phyloP scores from a whole-genome alignment of 257 asterid species.

The Parsonsia alboflavescens region DNA sequence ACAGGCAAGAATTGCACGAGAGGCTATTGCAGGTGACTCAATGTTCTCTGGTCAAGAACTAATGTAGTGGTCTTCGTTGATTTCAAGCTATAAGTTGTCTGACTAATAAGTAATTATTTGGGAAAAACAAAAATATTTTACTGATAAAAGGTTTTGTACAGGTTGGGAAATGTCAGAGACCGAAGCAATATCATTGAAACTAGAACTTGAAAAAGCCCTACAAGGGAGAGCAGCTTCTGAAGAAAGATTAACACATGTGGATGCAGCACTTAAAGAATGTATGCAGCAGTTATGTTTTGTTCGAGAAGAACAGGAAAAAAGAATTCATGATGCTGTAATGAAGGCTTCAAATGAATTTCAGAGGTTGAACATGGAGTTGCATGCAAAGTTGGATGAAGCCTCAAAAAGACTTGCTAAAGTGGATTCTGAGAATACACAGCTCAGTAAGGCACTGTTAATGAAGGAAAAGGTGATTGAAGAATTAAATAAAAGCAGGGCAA shows the following conservation, averaged over 20 bases:
- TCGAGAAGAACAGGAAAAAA: slow-evolving; percentile 63
- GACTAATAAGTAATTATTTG: neutral
- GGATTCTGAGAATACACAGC: slow-evolving; percentile 54
- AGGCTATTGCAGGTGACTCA: slow-evolving; percentile 74
- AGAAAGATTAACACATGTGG: slow-evolving; percentile 53
- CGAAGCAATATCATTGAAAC: slow-evolving; percentile 53
- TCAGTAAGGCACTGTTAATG: slow-evolving; percentile 44
- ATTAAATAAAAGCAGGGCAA: slow-evolving; percentile 35
- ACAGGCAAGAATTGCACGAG: slow-evolving; percentile 79
- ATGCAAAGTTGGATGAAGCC: slow-evolving; percentile 47
- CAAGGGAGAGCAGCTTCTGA: slow-evolving; percentile 51
- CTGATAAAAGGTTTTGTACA: slow-evolving; percentile 19
- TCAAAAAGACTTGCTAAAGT: slow-evolving; percentile 35
- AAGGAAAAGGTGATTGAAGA: slow-evolving; percentile 58
- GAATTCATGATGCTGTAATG: slow-evolving; percentile 47
- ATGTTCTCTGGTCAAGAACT: neutral
- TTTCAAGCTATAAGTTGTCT: neutral
- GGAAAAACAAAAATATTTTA: neutral
- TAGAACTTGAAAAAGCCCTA: slow-evolving; percentile 53
- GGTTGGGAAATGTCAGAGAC: slow-evolving; percentile 86
- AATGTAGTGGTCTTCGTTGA: neutral
- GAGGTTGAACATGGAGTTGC: slow-evolving; percentile 27
- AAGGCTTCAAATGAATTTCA: slow-evolving; percentile 54
- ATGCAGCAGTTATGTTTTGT: slow-evolving; percentile 65
- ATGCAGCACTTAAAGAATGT: slow-evolving; percentile 78